Base-by-base conservation (phyloP, 352 stramenopile species). In the Phytophthora ohioensis region DNA sequence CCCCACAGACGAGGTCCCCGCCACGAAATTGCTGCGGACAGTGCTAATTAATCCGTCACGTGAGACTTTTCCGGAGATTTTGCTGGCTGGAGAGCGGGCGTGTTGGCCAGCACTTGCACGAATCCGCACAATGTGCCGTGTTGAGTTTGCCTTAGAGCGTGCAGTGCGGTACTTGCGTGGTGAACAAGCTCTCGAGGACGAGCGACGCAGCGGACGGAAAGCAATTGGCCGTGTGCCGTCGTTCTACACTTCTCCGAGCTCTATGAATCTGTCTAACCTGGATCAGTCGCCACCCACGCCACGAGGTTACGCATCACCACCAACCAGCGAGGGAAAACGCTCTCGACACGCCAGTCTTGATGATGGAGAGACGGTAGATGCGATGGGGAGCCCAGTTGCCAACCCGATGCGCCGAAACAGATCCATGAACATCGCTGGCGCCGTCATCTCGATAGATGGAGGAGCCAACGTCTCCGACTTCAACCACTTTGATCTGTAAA, bases 81-180 rank as follows among this genome's bases (percentile, higher is more conserved):
- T 98, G 8, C 80, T 90, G 61, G 92, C 91, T n/a, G 95, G 95
- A 31, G 93, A 99, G 75, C 88, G 91, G 31, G 94, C 92, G 15
- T 97, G 85, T 54, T 98, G 92, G 92, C 92, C 92, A n/a, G 87
- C 95, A 56, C 92, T 99, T 59, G 83, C 97, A 43, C 93, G 94
- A 36, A 99, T 99, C 64, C 96, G 96, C 52, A 97, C 87, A 48
- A 98, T 99, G 86, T 98, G 97, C 68, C 93, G 95, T 47, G 94
- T 99, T 46, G 98, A 99, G 74, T 94, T 98, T 75, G 97, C 94
- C 13, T 87, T 99, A 3, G 97, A 99, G 81, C 81, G 86, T 31
- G 88, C 90, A 27, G 87, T 95, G 42, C 76, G 89, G 21, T 94
- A 93, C 55, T 69, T 96, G 61, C 78, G 87, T 41, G 88, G 88